phyloP scores from a whole-genome alignment of 371 early-diverging fungal species.

The Saksenaea vasiformis region DNA sequence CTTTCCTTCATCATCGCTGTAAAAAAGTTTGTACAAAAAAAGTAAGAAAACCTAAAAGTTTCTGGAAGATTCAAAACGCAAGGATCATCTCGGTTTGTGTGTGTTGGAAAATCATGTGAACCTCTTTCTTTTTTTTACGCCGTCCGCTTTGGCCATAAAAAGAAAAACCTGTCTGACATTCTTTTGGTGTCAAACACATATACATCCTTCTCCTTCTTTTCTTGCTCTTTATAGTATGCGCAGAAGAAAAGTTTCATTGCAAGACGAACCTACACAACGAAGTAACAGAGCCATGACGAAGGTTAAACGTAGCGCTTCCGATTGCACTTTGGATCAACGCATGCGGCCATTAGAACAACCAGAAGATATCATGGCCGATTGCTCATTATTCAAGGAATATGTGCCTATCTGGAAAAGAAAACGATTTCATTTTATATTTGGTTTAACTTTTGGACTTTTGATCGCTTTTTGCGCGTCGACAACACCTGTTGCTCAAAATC shows the following conservation, averaged over 20 bases:
- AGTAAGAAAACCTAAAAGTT: not conserved
- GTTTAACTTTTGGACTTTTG: slow-evolving; percentile 28
- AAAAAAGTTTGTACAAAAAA: slow-evolving; percentile 5
- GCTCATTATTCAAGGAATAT: slow-evolving; percentile 15
- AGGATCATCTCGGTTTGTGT: not conserved
- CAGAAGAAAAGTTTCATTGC: not conserved
- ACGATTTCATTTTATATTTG: slow-evolving; percentile 43
- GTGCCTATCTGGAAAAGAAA: slow-evolving; percentile 37
- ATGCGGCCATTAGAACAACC: slow-evolving; percentile 12
- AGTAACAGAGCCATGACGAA: not conserved
- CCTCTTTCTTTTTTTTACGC: not conserved
- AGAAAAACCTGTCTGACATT: not conserved
- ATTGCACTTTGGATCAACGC: not conserved
- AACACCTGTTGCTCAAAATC: slow-evolving; percentile 41
- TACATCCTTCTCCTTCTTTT: not conserved
- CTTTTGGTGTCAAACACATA: not conserved
- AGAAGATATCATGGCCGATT: slow-evolving; percentile 32
- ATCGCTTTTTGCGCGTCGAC: slow-evolving; percentile 28
- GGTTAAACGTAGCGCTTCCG: not conserved
- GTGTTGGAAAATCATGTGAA: slow-evolving; percentile 3
- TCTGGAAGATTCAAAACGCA: not conserved
- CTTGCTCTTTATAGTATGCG: not conserved
- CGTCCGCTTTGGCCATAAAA: not conserved
- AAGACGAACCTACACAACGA: too few relatives aligned
- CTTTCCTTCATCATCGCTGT: not conserved